A percentile compares a stretch with the other conserved stretches of the same genome.
Evolutionary conservation across 2,329 filamentous ascomycete species (phyloP).

Genomic region (Cercospora beticola): DNA sequence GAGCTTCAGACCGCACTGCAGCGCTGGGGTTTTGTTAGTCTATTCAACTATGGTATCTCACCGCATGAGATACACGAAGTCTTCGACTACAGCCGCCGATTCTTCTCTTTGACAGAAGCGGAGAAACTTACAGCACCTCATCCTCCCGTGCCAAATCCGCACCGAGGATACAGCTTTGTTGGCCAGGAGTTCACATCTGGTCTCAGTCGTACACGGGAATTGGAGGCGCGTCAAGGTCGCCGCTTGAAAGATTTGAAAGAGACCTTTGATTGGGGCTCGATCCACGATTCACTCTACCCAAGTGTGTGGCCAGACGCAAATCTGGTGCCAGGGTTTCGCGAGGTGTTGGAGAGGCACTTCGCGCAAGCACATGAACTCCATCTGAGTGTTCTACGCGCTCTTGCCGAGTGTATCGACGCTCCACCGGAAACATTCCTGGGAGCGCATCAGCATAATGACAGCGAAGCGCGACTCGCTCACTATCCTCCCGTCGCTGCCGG

Average conservation of each 20-base stretch:
- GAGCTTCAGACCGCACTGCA: constrained; percentile 9
- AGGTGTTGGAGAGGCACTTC: constrained; percentile 13
- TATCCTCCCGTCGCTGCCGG: constrained; percentile 10
- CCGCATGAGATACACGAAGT: constrained; percentile 6
- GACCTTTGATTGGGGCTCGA: constrained; percentile 18
- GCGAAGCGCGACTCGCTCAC: constrained; percentile 18
- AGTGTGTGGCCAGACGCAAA: constrained; percentile 14
- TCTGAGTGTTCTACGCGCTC: constrained; percentile 10
- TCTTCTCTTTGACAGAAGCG: constrained; percentile 14
- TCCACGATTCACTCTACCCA: constrained; percentile 13
- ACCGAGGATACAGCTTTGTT: constrained; percentile 19
- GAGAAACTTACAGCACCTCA: constrained; percentile 17
- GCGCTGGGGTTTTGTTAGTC: constrained; percentile 18
- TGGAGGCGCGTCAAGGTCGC: constrained; percentile 10
- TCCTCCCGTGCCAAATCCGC: constrained; percentile 16
- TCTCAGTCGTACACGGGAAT: constrained; percentile 14
- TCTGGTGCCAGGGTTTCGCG: constrained; percentile 12
- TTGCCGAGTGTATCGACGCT: constrained; percentile 11
- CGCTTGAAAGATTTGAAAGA: constrained; percentile 17
- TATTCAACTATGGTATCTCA: constrained; percentile 16
- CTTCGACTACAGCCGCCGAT: constrained; percentile 14
- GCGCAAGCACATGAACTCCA: constrained; percentile 7
- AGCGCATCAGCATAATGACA: constrained; percentile 6
- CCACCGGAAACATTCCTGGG: constrained; percentile 5
- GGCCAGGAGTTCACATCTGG: constrained; percentile 18